phyloP scores from a whole-genome alignment of 2,329 filamentous ascomycete genomes.

The Pestalotiopsis sp. region DNA sequence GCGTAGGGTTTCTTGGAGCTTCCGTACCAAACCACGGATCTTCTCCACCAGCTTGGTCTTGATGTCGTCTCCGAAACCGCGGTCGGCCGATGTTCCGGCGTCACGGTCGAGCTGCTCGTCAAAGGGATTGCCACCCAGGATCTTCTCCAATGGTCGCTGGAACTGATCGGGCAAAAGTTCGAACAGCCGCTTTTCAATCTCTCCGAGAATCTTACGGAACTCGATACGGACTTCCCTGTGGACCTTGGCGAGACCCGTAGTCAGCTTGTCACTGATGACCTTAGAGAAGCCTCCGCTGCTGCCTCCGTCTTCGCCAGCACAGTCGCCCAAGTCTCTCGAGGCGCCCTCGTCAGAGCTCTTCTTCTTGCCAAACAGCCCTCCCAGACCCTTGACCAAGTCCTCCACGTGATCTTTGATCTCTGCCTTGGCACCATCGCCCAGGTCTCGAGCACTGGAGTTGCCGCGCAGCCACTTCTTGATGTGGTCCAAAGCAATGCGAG shows the following conservation, averaged over 20 bases:
- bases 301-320: slow-evolving; percentile 26
- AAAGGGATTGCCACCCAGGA: slow-evolving; percentile 48
- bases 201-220: slow-evolving; percentile 45
- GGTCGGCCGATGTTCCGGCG: slow-evolving; percentile 27
- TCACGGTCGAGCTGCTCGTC: slow-evolving; percentile 43
- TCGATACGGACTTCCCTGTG: slow-evolving; percentile 47
- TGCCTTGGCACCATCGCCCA: slow-evolving; percentile 44
- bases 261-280: slow-evolving; percentile 48
- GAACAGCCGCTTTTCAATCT: slow-evolving; percentile 47
- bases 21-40: slow-evolving; percentile 44
- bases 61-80: slow-evolving; percentile 44
- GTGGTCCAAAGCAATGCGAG: slow-evolving; percentile 45
- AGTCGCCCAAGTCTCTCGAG: slow-evolving; percentile 31
- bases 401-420: slow-evolving; percentile 46
- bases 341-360: slow-evolving; percentile 33
- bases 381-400: slow-evolving; percentile 45
- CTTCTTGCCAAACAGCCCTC: slow-evolving; percentile 41
- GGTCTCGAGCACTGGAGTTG: slow-evolving; percentile 41
- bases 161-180: slow-evolving; percentile 45
- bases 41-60: slow-evolving; percentile 45
- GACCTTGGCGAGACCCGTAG: slow-evolving; percentile 43
- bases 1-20: slow-evolving; percentile 46
- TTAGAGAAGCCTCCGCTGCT: slow-evolving; percentile 41
- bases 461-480: slow-evolving; percentile 48
- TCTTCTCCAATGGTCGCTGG: slow-evolving; percentile 45